A percentile compares a stretch with the other conserved stretches of the same genome.
Conservation (phyloP, 768 basidiomycete genomes). For the Rhodosporidiobolus sp. region DNA sequence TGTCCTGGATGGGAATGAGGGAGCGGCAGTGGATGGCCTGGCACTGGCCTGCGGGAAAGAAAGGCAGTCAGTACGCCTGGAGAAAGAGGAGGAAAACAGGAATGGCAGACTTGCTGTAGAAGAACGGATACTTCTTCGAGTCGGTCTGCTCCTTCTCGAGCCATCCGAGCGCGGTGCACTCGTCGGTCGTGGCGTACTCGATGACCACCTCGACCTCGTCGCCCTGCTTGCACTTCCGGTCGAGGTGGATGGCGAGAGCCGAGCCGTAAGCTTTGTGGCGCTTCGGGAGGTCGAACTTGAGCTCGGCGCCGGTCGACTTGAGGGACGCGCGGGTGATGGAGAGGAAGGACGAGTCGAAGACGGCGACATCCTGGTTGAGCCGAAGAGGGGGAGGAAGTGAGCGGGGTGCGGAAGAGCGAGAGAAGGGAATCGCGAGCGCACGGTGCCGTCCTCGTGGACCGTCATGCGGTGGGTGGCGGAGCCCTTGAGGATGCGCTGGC, state of each 20-base stretch:
- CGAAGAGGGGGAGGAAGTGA: background rate
- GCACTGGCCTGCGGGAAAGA: constrained; percentile 58
- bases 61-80: background rate
- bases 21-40: constrained; percentile 35
- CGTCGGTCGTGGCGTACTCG: constrained; percentile 68
- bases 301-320: constrained; percentile 46
- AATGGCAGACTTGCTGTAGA: constrained; percentile 60
- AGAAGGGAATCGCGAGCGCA: constrained; percentile 50
- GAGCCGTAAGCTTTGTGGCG: constrained; percentile 73
- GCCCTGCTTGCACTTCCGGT: constrained; percentile 51
- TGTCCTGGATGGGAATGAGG: constrained; percentile 56
- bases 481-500: constrained; percentile 61
- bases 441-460: constrained; percentile 57
- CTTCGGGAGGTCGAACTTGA: constrained; percentile 58
- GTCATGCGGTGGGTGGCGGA: constrained; percentile 62
- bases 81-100: constrained; percentile 62
- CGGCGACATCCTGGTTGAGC: constrained; percentile 49
- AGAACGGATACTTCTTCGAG: constrained; percentile 62
- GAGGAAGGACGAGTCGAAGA: constrained; percentile 71
- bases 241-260: constrained; percentile 63
- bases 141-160: constrained; percentile 65
- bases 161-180: constrained; percentile 81
- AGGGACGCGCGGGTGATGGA: constrained; percentile 60
- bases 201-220: constrained; percentile 56
- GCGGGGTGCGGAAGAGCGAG: background rate